phyloP scores from a whole-genome alignment of 2,329 filamentous ascomycete genomes.

The Fusarium succisae region DNA sequence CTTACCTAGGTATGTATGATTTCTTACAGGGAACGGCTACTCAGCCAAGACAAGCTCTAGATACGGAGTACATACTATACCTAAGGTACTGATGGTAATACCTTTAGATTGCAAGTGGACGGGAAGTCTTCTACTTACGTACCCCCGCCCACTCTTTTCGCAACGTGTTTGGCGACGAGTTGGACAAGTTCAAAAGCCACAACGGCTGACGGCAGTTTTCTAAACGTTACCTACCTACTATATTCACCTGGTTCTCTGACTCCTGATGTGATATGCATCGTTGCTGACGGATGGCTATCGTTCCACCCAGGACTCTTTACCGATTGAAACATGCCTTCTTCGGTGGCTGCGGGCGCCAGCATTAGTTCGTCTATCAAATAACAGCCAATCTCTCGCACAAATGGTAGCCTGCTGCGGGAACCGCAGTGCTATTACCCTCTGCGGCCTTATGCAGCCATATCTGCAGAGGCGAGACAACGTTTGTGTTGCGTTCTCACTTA shows the following conservation, averaged over 20 bases:
- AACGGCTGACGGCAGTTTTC: constrained; percentile 24
- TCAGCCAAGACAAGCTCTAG: constrained; percentile 2
- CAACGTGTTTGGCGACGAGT: constrained; percentile 26
- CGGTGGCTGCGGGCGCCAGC: constrained; percentile 24
- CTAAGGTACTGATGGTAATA: background rate
- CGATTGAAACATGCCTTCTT: constrained; percentile 7
- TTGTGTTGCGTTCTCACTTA: constrained; percentile 6
- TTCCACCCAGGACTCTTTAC: constrained; percentile 3
- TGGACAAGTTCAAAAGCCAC: constrained; percentile 26
- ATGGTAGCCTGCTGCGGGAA: background rate
- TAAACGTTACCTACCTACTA: background rate
- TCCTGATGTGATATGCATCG: background rate
- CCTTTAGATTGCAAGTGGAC: background rate
- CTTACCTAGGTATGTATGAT: background rate
- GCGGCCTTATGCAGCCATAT: constrained; percentile 21
- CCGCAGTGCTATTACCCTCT: constrained; percentile 8
- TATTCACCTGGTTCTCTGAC: background rate
- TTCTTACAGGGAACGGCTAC: constrained; percentile 1
- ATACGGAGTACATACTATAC: background rate
- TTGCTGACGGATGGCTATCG: background rate
- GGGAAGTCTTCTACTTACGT: constrained; percentile 7
- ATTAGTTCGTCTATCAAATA: constrained; percentile 15
- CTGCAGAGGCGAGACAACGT: constrained; percentile 10
- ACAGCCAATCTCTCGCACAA: constrained; percentile 14
- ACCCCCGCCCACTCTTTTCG: constrained; percentile 16